A percentile compares a stretch with the other conserved stretches of the same genome.
These are phyloP conservation scores for Lasiodiplodia theobromae DNA, from an alignment of 2,329 filamentous ascomycete genomes.

Conservation along the genomic window DNA sequence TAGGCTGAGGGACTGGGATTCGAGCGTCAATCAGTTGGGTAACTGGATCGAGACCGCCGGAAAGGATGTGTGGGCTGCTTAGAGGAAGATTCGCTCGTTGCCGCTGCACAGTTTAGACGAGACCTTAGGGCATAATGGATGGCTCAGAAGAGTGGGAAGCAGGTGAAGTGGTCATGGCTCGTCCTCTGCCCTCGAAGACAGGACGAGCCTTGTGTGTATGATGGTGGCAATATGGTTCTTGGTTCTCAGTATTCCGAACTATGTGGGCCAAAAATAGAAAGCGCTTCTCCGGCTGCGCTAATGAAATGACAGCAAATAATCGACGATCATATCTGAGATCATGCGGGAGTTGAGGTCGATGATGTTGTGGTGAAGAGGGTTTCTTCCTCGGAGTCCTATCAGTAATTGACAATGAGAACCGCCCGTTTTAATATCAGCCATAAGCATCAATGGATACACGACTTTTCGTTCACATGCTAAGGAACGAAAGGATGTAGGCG, in stretches of 20 bases:
- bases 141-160: slow-evolving; percentile 10
- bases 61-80: slow-evolving; percentile 95
- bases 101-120: slow-evolving; percentile 11
- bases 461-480: too few relatives aligned
- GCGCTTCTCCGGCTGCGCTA: slow-evolving; percentile 24
- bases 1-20: slow-evolving; percentile 91
- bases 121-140: background rate
- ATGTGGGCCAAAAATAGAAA: slow-evolving; percentile 20
- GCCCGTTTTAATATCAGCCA: background rate
- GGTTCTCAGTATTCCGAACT: slow-evolving; percentile 24
- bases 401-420: background rate
- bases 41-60: slow-evolving; percentile 96
- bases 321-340: background rate
- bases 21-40: slow-evolving; percentile 91
- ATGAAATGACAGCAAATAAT: slow-evolving; percentile 28
- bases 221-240: slow-evolving; percentile 11
- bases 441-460: background rate
- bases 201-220: slow-evolving; percentile 17
- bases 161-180: background rate
- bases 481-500: too few relatives aligned
- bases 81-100: slow-evolving; percentile 36
- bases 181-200: background rate
- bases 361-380: background rate
- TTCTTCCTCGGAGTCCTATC: background rate
- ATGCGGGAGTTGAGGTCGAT: background rate